Evolutionary conservation across 345 rosid genomes (phyloP), one percentile per base, ranked within the genome.

Genomic region (Populus alba): DNA sequence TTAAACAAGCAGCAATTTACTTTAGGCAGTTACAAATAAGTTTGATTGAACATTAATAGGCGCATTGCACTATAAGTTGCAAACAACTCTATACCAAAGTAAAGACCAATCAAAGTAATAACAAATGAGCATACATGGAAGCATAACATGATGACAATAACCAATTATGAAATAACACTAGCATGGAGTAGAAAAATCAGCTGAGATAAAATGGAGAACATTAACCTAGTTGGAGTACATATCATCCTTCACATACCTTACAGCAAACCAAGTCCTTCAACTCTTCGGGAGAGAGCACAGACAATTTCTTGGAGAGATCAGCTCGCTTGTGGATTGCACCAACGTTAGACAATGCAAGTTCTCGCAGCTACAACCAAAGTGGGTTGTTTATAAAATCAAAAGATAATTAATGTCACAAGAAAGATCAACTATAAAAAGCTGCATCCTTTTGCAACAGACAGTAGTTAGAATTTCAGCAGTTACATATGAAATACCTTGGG

Each of bases 231-330:
- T 47, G 2, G 38, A 71, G 62, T 68, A 29, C 15, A 22, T 38
- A 70, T 75, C 47, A 69, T 80, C 27, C 39, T 61, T 67, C 15
- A 82, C 88, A 73, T 83, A 94, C 99, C 98, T 96, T 96, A 79
- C 83, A 73, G 85, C 99, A 96, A 83, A 94, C 99, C 83, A 96
- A 83, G 86, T 96, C 95, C 84, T 87, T 90, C 49, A 96, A 87
- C 82, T 96, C 99, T 74, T 91, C 89, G 29, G 84, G 89, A 77
- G 95, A 80, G 71, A 96, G 95, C 61, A 81, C 91, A 17, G 97
- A 89, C 88, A 96, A 82, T 82, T 89, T 92, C 89, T 89, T 96
- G 55, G 97, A 87, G 59, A 96, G 97, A 88, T 96, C 99, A 71
- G 84, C 87, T 63, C 95, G 91, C 88, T 94, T 94, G 88, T 96